Base-by-base conservation (phyloP, 2,329 filamentous ascomycete species). In the Pseudocercospora macadamiae region DNA sequence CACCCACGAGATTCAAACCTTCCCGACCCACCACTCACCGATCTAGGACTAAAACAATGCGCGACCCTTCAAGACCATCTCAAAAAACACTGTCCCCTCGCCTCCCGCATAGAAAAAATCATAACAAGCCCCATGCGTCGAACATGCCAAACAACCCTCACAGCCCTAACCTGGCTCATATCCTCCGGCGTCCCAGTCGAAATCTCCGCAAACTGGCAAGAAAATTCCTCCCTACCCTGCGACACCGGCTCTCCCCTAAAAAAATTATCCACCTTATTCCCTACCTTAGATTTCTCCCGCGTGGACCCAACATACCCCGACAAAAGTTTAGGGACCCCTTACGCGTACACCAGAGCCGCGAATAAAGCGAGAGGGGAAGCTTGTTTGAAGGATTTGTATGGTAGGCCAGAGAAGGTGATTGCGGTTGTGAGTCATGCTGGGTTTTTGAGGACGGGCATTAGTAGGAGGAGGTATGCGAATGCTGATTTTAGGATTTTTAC, bases 51-150 rank as follows among this genome's bases (percentile, higher is more conserved):
- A 26, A 64, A 75, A 61, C 78, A 80, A 68, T 77, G 75, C 63
- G 63, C 67, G 47, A 70, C 76, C 54, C 65, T 80, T 21, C 70
- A 76, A 54, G 68, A 72, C 28, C 73, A 73, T 37, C 64, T 80
- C 16, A 72, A 72, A 60, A 59, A 70, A 5, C 68, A 68, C 48
- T 64, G 73, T 42, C 65, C 69, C 12, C 71, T 79, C 32, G 75
- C 73, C 14, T 68, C 75, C 18, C 75, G 82, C 51, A 75, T 83
- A 8, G 80, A 82, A 16, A 73, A 82, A 25, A 83, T 89, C 54
- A 69, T 90, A 28, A 82, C 84, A 49, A 88, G 85, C 67, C 84
- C 87, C 1, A 87, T 89, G 84, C 77, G 79, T 14, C 79, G 87
- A 26, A 89, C 86, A 1, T 75, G 89, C 26, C 84, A 90, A 73